A percentile compares a stretch with the other conserved stretches of the same genome.
Conservation (phyloP, 108 stramenopile species). For the Cyclotella kingstonii region DNA sequence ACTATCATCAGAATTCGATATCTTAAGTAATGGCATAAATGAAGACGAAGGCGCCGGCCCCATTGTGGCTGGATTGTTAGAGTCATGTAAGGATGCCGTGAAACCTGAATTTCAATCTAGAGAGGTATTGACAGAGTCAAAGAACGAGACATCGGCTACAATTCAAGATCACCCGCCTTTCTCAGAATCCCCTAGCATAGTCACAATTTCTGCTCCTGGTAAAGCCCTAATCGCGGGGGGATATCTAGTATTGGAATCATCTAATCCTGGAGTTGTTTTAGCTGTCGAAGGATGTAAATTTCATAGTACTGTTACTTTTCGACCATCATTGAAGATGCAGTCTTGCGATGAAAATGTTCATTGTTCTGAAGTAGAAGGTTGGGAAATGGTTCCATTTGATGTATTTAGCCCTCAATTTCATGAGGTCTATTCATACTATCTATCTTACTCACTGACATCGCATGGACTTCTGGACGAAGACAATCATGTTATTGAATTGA, state of each 20-base stretch:
- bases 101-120: too few species aligned
- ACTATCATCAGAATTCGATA: not conserved
- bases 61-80: too few species aligned
- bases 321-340: conserved; percentile 1
- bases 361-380: too few species aligned
- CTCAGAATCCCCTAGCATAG: conserved; percentile 4
- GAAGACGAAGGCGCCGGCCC: not conserved
- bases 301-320: conserved; percentile 65
- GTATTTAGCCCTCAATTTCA: conserved; percentile 81
- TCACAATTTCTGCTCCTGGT: conserved; percentile 81
- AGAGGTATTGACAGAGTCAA: too few species aligned
- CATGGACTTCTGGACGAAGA: not conserved
- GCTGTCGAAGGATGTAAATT: conserved; percentile 82
- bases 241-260: conserved; percentile 90
- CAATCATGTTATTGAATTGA: not conserved
- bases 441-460: conserved; percentile 21
- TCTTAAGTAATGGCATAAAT: not conserved
- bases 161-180: not conserved
- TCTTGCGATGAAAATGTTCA: too few species aligned
- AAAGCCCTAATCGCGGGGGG: conserved; percentile 94
- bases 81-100: too few species aligned
- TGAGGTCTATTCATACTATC: conserved; percentile 25
- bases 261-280: conserved; percentile 85
- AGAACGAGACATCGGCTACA: not conserved
- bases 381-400: conserved; percentile 33